Evolutionary conservation across 306 rosid genomes (phyloP).

Genomic region (Vicia faba): DNA sequence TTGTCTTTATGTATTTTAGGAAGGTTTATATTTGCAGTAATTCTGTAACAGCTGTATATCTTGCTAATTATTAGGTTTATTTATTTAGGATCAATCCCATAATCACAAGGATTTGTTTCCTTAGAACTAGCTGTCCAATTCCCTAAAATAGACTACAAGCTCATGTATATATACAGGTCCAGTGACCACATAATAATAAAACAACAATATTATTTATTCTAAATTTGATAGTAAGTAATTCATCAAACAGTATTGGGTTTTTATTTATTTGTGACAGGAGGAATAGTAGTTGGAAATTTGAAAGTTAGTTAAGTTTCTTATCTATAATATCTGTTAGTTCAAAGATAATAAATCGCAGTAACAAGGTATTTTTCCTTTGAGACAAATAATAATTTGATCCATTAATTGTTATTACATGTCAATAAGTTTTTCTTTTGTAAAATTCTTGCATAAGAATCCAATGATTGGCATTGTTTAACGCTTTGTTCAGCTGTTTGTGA

Average conservation of each 20-base stretch:
- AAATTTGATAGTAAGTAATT: constrained; percentile 15
- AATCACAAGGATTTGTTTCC: too few relatives aligned
- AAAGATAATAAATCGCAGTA: constrained; percentile 1
- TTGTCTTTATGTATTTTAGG: too few relatives aligned
- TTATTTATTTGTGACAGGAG: constrained; percentile 7
- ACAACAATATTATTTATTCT: too few relatives aligned
- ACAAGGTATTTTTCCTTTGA: neutral
- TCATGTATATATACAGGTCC: too few relatives aligned
- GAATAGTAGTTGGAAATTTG: constrained; percentile 30
- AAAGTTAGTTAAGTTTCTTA: neutral
- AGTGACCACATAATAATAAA: too few relatives aligned
- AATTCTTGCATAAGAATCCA: constrained; percentile 15
- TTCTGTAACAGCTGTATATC: too few relatives aligned
- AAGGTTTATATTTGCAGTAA: too few relatives aligned
- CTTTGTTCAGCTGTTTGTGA: neutral
- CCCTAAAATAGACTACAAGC: too few relatives aligned
- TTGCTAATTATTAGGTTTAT: too few relatives aligned
- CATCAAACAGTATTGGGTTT: constrained; percentile 5
- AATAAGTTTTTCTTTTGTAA: constrained; percentile 3
- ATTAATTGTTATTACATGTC: neutral
- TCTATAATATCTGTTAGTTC: neutral
- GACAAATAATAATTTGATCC: constrained; percentile 22
- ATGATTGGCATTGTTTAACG: constrained; percentile 9
- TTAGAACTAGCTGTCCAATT: too few relatives aligned
- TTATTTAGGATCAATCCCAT: too few relatives aligned